phyloP scores from a whole-genome alignment of 2,329 filamentous ascomycete species.

The Paradendryphiella salina region DNA sequence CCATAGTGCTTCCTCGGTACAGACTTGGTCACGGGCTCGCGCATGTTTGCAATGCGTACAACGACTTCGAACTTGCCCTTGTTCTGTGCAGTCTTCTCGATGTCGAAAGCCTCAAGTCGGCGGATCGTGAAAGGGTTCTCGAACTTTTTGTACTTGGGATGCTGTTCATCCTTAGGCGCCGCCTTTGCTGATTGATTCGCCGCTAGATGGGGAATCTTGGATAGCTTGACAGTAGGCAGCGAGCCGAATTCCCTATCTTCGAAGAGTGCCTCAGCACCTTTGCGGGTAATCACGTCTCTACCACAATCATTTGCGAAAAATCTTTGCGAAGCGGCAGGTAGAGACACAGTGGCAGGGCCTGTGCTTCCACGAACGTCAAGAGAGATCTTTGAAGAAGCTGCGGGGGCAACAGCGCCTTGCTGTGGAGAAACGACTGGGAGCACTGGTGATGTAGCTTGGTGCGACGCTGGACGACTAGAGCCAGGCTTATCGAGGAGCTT shows the following conservation, averaged over 20 bases:
- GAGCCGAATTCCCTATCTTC: slow-evolving; percentile 55
- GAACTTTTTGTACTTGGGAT: slow-evolving; percentile 28
- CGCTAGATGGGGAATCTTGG: slow-evolving; percentile 40
- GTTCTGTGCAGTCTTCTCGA: slow-evolving; percentile 29
- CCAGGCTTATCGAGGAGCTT: slow-evolving; percentile 68
- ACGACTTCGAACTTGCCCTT: slow-evolving; percentile 30
- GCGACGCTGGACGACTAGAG: slow-evolving; percentile 34
- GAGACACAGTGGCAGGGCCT: slow-evolving; percentile 69
- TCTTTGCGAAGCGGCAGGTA: slow-evolving; percentile 53
- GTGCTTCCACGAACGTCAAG: slow-evolving; percentile 54
- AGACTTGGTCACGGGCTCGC: slow-evolving; percentile 32
- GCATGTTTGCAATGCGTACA: slow-evolving; percentile 34
- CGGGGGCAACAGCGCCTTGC: slow-evolving; percentile 59
- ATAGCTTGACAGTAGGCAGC: slow-evolving; percentile 44
- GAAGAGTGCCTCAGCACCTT: slow-evolving; percentile 49
- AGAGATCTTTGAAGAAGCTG: slow-evolving; percentile 66
- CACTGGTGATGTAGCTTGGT: slow-evolving; percentile 15
- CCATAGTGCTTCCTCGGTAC: slow-evolving; percentile 35
- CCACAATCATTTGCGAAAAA: slow-evolving; percentile 35
- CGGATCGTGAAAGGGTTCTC: slow-evolving; percentile 38
- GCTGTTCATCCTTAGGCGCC: slow-evolving; percentile 30
- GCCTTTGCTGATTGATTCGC: slow-evolving; percentile 36
- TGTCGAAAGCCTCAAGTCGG: slow-evolving; percentile 32
- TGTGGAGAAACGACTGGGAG: slow-evolving; percentile 47
- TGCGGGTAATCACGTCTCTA: slow-evolving; percentile 47